Base-by-base conservation (phyloP, 345 rosid species). In the Cochlearia excelsa region DNA sequence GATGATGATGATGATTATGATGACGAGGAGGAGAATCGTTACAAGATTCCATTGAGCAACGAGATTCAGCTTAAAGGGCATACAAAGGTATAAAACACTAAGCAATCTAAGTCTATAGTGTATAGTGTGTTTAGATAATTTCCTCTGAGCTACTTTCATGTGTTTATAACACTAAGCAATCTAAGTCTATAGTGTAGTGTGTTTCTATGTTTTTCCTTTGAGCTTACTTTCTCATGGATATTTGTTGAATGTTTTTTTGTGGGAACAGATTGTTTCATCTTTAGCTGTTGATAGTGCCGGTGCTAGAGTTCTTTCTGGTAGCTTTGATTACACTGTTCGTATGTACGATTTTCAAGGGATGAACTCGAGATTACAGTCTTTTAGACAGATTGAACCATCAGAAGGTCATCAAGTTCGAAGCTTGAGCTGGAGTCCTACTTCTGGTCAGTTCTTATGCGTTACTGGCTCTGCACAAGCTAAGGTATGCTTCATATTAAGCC, bases 271-370 rank as follows among this genome's bases (percentile, higher is more conserved):
- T 54, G 97, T 85, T 73, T 81, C 99, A 42, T 83, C 87, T 46
- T 80, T 93, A 23, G 96, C 96, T 9, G 78, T 93, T 49, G 97
- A 89, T 71, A 92, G 68, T 57, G 66, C 95, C 16, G 99, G 97
- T n/a, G 91, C 99, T 42, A 78, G 97, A 56, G 96, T 89, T 59
- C 95, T 89, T 26, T 84, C 99, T 0, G 97, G 99, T 10, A 87
- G 99, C 75, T 89, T 84, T 68, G 99, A 93, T 74, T 93, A 93
- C 51, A 70, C 88, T 9, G 88, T 89, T 42, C 79, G 90, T 8
- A 89, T 93, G 99, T 89, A 77, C 48, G 99, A 93, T 50, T 93
- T 93, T 67, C 95, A 85, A 93, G 99, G 99, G 60, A 93, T 93
- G 99, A 89, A 82, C 78, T 74, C 95, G 0, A 87, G 80, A 10